phyloP scores from a whole-genome alignment of 208 protist species.

The Acanthamoeba triangularis region DNA sequence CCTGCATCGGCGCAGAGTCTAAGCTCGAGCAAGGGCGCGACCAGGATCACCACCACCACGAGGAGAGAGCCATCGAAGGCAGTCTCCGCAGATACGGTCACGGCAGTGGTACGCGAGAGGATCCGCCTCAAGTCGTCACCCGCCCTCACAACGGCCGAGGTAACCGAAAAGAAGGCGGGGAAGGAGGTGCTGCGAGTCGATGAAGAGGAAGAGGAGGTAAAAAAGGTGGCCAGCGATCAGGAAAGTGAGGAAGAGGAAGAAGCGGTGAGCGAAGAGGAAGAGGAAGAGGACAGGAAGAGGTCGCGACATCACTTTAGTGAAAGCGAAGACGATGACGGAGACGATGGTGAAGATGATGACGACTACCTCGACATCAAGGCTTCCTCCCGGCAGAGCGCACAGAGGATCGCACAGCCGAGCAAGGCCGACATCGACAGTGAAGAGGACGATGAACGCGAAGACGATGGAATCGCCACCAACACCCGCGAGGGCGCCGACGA shows the following conservation, averaged over 20 bases:
- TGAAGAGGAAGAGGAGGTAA: not conserved
- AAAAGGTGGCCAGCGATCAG: not conserved
- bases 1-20: too few relatives aligned
- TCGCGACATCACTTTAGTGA: not conserved
- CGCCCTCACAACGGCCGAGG: too few relatives aligned
- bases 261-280: not conserved
- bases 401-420: not conserved
- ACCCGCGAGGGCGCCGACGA: not conserved
- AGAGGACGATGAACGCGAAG: slow-evolving; percentile 10
- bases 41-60: not conserved
- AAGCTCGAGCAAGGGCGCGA: too few relatives aligned
- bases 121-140: too few relatives aligned
- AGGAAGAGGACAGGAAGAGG: not conserved
- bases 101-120: too few relatives aligned
- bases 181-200: not conserved
- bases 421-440: not conserved
- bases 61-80: not conserved
- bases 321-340: not conserved
- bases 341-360: not conserved
- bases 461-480: not conserved
- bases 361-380: not conserved
- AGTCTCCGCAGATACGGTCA: too few relatives aligned
- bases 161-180: not conserved
- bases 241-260: not conserved
- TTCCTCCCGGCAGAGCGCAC: too few relatives aligned